Conservation (phyloP, 176 grass and related monocot species). For the Carex pumila region DNA sequence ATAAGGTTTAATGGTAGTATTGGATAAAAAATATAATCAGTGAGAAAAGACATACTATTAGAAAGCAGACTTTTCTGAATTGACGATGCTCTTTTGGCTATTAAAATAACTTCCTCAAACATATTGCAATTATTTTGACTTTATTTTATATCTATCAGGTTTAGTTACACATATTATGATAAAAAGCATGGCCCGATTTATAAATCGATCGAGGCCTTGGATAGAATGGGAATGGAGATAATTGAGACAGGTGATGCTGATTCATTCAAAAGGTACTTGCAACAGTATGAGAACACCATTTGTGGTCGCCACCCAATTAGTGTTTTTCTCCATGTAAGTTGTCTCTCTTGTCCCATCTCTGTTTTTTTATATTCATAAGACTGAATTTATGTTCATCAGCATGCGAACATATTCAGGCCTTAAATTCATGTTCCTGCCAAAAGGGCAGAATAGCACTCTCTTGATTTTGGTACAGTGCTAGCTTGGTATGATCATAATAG, state of each 20-base stretch:
- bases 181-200: conserved; percentile 70
- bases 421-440: background rate
- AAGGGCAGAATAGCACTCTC: background rate
- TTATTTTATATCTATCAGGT: conserved; percentile 38
- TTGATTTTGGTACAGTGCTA: background rate
- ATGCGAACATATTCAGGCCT: background rate
- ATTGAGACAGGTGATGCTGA: conserved; percentile 76
- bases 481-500: background rate
- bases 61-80: background rate
- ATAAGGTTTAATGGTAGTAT: background rate
- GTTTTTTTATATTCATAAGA: background rate
- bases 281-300: conserved; percentile 73
- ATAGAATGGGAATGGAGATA: conserved; percentile 87
- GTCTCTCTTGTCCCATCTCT: background rate
- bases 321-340: conserved; percentile 77
- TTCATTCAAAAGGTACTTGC: conserved; percentile 64
- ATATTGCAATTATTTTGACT: background rate
- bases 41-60: background rate
- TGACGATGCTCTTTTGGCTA: background rate
- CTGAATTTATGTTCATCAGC: background rate
- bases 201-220: conserved; percentile 87
- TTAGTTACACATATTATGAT: conserved; percentile 88
- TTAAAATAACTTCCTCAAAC: conserved; percentile 1
- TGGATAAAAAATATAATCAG: background rate
- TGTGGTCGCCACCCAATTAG: conserved; percentile 94